Evolutionary conservation across 345 rosid species (phyloP), one percentile per base, ranked within the genome.

Genomic region (Geranium brycei): DNA sequence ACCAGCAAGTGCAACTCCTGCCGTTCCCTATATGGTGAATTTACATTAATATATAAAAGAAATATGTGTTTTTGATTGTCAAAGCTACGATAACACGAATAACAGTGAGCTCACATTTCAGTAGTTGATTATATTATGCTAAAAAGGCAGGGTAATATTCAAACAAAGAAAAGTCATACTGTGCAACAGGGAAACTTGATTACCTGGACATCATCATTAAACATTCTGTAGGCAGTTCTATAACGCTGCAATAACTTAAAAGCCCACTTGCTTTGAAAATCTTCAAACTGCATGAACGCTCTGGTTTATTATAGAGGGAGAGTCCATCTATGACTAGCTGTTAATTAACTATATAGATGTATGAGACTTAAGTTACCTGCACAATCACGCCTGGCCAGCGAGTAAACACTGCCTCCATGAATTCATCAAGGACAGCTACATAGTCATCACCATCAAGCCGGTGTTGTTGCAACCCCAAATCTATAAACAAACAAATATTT

Each of bases 251-350:
- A 77, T 71, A 93, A 77, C 85, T 89, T 89, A 80, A 93, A 87
- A 56, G 99, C 99, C 99, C 99, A 93, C 80, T 93, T 93, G 89
- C 99, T 93, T 78, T 93, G 97, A 77, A 93, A 93, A 82, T 93
- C 99, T 81, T 93, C 99, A 77, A 93, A 93, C 97, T 93, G 81
- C 72, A 76, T 60, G 66, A 62, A 68, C 63, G 53, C 18, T 58
- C n/a, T 51, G 40, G 63, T 58, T 60, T 31, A 66, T 64, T 17
- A 18, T 53, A 19, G n/a, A 1, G 59, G 59, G 16, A 18, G n/a
- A 23, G 28, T 23, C 28, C 28, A 23, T 38, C 47, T 5, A 16
- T 12, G 57, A 53, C 57, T 10, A 38, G 12, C 13, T 47, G 53
- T 3, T 35, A 47, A 47, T 47, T 47, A 13, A 47, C 53, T 8